These are phyloP conservation scores for Gloeopeniophorella convolvens DNA, from an alignment of 768 basidiomycete genomes.

Conservation along the genomic window DNA sequence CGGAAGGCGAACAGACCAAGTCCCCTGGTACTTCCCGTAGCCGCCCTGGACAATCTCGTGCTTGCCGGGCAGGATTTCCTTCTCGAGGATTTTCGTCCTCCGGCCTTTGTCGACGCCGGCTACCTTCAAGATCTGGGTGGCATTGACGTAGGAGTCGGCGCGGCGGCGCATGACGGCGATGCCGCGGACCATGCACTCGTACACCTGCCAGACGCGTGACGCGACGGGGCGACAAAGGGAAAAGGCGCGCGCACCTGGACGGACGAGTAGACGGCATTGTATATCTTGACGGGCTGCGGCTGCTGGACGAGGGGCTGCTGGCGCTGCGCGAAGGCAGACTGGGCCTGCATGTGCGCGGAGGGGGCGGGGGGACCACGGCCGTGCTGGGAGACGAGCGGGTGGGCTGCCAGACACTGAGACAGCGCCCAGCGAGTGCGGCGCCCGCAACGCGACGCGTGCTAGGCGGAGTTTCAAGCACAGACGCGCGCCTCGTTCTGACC, in stretches of 20 bases:
- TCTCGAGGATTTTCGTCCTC: conserved; percentile 94
- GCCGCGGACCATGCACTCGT: conserved; percentile 96
- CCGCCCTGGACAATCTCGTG: conserved; percentile 99
- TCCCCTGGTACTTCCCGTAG: conserved; percentile 98
- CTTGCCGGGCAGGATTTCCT: conserved; percentile 90
- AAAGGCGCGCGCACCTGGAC: conserved; percentile 53
- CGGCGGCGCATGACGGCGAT: conserved; percentile 98
- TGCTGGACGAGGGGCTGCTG: conserved; percentile 13
- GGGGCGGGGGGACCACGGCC: background rate
- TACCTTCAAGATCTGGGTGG: conserved; percentile 98
- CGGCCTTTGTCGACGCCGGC: conserved; percentile 96
- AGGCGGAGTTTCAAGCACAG: conserved; percentile 20
- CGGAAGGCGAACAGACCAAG: conserved; percentile 58
- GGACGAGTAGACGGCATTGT: conserved; percentile 89
- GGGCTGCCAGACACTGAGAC: no score
- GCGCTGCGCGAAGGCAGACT: no score
- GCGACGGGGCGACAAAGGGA: conserved; percentile 13
- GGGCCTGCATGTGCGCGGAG: conserved; percentile 12
- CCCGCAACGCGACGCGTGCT: conserved; percentile 17
- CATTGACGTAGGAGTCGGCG: conserved; percentile 93
- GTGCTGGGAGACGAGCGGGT: no score
- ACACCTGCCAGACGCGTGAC: conserved; percentile 51
- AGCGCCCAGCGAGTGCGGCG: background rate
- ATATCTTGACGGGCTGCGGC: conserved; percentile 66
- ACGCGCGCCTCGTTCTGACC: conserved; percentile 5